Conservation (phyloP, 2,329 filamentous ascomycete species). For the Diaporthe velutina region DNA sequence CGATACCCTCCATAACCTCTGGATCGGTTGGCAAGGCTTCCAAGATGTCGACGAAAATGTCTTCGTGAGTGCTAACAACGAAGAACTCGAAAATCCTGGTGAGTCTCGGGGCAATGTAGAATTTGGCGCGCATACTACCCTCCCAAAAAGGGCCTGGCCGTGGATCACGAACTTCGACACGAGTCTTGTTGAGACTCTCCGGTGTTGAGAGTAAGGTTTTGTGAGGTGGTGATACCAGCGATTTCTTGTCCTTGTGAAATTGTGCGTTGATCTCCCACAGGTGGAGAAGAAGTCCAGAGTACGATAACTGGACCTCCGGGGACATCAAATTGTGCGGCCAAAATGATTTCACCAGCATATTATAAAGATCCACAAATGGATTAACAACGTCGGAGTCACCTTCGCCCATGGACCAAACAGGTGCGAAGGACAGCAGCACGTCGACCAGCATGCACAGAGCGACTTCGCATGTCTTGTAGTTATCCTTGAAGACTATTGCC, state of each 20-base stretch:
- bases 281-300: constrained; percentile 77
- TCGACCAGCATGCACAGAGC: constrained; percentile 77
- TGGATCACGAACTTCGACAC: constrained; percentile 30
- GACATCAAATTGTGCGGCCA: constrained; percentile 79
- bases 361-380: constrained; percentile 81
- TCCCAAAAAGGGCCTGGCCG: constrained; percentile 66
- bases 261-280: constrained; percentile 76
- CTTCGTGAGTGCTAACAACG: constrained; percentile 85
- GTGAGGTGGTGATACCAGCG: constrained; percentile 70
- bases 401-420: constrained; percentile 72
- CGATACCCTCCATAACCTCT: constrained; percentile 84
- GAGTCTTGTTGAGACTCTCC: not conserved
- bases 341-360: constrained; percentile 78
- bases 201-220: constrained; percentile 76
- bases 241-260: constrained; percentile 68
- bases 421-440: constrained; percentile 73
- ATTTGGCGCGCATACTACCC: constrained; percentile 80
- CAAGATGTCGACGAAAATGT: constrained; percentile 87
- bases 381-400: constrained; percentile 68
- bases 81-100: constrained; percentile 84
- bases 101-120: constrained; percentile 77
- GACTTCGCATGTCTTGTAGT: constrained; percentile 81
- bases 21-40: constrained; percentile 80
- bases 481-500: constrained; percentile 65
- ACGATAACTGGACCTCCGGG: constrained; percentile 72